Evolutionary conservation across 2,329 filamentous ascomycete species (phyloP).

Genomic region (Cladosporium oxysporum): DNA sequence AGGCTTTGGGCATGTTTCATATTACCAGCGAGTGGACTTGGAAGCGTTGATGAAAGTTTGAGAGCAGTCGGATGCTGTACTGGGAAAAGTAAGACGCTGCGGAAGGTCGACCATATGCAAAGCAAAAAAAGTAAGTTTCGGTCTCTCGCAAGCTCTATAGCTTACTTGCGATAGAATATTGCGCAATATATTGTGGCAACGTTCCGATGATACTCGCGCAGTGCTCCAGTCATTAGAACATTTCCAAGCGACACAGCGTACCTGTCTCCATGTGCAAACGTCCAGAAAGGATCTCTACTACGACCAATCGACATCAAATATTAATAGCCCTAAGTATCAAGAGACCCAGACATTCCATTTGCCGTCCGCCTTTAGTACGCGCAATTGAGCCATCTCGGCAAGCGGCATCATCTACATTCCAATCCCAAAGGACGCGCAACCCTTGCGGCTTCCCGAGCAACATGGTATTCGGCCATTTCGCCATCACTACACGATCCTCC

Average conservation of each 20-base stretch:
- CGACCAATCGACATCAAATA: neutral
- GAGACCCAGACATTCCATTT: neutral
- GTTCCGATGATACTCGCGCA: too few species aligned
- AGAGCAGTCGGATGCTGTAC: neutral
- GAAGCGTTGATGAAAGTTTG: constrained; percentile 37
- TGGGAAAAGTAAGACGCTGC: neutral
- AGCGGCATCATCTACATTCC: neutral
- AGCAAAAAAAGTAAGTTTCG: neutral
- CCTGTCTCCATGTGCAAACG: too few species aligned
- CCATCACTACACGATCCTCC: neutral
- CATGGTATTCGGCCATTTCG: neutral
- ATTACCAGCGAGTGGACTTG: constrained; percentile 51
- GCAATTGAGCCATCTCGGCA: neutral
- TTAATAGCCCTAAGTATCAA: neutral
- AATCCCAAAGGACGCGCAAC: neutral
- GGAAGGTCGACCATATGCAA: too few species aligned
- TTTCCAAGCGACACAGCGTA: too few species aligned
- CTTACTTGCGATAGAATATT: neutral
- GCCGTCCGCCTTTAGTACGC: neutral
- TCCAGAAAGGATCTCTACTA: too few species aligned
- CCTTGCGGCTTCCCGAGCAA: constrained; percentile 3
- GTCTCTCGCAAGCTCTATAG: neutral
- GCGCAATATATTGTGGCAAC: neutral
- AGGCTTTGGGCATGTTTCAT: constrained; percentile 48
- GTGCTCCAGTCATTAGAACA: too few species aligned